phyloP scores from a whole-genome alignment of 2,329 filamentous ascomycete species.

The Xylariales sp. region DNA sequence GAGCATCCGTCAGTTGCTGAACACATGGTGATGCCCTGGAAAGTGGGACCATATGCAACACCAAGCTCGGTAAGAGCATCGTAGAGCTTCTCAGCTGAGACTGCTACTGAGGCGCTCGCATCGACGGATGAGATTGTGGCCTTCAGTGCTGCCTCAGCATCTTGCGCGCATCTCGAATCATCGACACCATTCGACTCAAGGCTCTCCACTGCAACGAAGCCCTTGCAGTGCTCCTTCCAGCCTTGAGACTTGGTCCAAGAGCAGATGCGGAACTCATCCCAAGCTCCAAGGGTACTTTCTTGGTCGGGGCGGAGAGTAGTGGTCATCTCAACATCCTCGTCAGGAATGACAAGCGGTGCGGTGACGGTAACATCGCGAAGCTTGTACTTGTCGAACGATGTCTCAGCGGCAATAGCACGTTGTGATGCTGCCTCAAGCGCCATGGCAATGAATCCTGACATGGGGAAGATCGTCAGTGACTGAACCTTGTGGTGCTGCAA shows the following conservation, averaged over 20 bases:
- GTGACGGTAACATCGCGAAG: slow-evolving; percentile 42
- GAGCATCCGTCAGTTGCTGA: slow-evolving; percentile 31
- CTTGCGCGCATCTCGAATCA: slow-evolving; percentile 24
- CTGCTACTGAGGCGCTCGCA: slow-evolving; percentile 20
- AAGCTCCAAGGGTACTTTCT: slow-evolving; percentile 39
- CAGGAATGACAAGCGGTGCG: slow-evolving; percentile 41
- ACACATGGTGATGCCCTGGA: slow-evolving; percentile 46
- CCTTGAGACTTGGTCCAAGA: slow-evolving; percentile 46
- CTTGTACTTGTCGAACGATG: slow-evolving; percentile 37
- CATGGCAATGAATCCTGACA: slow-evolving; percentile 49
- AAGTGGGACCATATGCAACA: slow-evolving; percentile 45
- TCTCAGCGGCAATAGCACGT: slow-evolving; percentile 22
- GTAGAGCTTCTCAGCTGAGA: slow-evolving; percentile 38
- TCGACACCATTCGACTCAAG: slow-evolving; percentile 36
- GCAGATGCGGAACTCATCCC: slow-evolving; percentile 53
- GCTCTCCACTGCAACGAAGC: slow-evolving; percentile 39
- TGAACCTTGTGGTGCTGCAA: slow-evolving; percentile 55
- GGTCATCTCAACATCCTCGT: slow-evolving; percentile 46
- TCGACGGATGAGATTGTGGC: slow-evolving; percentile 26
- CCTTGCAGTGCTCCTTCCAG: slow-evolving; percentile 56
- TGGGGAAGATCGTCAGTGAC: slow-evolving; percentile 50
- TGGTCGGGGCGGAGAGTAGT: slow-evolving; percentile 39
- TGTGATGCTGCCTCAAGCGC: slow-evolving; percentile 42
- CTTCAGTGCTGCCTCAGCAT: slow-evolving; percentile 24
- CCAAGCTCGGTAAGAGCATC: slow-evolving; percentile 39